phyloP scores from a whole-genome alignment of 805 yeast species.

The Yamadazyma nakazawae region DNA sequence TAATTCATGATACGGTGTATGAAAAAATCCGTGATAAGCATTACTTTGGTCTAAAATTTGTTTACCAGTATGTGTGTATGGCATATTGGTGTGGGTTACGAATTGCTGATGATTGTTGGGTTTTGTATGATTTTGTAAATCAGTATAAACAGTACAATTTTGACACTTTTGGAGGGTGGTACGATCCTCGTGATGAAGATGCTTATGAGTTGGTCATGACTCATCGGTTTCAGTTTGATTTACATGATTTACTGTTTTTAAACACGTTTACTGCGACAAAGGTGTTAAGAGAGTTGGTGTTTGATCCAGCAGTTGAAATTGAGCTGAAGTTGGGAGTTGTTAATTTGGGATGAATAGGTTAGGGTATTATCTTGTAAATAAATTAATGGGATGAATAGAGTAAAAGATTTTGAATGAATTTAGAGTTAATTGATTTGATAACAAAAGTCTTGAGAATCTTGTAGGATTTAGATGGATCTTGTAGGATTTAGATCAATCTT shows the following conservation, averaged over 20 bases:
- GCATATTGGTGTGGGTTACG: slow-evolving; percentile 19
- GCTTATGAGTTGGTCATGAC: slow-evolving; percentile 7
- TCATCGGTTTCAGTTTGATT: neutral
- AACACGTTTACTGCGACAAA: neutral
- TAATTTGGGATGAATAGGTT: too few relatives aligned
- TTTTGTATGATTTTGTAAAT: slow-evolving; percentile 22
- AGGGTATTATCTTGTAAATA: too few relatives aligned
- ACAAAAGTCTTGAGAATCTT: too few relatives aligned
- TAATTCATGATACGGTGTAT: slow-evolving; percentile 15
- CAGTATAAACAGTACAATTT: slow-evolving; percentile 16
- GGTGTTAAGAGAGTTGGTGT: neutral
- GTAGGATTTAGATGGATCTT: too few relatives aligned
- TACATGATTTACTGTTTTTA: neutral
- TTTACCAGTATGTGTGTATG: slow-evolving; percentile 21
- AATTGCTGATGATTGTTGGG: slow-evolving; percentile 13
- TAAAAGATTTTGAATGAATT: too few relatives aligned
- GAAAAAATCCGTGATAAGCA: slow-evolving; percentile 17
- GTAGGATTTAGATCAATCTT: too few relatives aligned
- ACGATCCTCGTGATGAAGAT: slow-evolving; percentile 10
- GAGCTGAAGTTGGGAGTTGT: neutral
- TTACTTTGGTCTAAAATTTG: slow-evolving; percentile 21
- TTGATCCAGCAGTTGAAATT: neutral
- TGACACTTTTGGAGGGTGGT: slow-evolving; percentile 12
- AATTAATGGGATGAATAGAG: too few relatives aligned
- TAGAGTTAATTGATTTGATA: too few relatives aligned